Base-by-base conservation (phyloP, 495 filamentous ascomycete genomes). In the Xylaria telfairii region DNA sequence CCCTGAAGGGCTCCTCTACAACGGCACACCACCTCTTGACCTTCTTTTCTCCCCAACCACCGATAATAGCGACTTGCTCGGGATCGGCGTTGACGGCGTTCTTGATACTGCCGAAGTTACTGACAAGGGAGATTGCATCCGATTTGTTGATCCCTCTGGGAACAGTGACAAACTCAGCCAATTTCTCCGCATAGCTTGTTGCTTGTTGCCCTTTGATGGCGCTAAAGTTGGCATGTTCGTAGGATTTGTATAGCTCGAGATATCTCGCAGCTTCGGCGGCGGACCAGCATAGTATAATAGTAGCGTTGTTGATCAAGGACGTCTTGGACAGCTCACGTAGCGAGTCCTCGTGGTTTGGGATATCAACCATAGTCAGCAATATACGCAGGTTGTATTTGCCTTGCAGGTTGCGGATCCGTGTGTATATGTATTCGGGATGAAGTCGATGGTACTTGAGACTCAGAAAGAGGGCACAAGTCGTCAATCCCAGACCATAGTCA, bases 381-480 rank as follows among this genome's bases (percentile, higher is more conserved):
- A 98, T 85, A 10, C 96, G 92, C 19, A 98, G 85, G 70, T 90
- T 89, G 83, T 95, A 98, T 77, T 92, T 93, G 21, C 90, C 90
- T 28, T 90, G 90, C 10, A 99, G 83, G 42, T 87, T 87, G 56
- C 90, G 88, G 71, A 99, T 93, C 68, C 96, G 93, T 28, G 90
- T 92, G 85, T 98, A 98, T 77, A 99, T 92, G 83, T 99, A 99
- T 81, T 98, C 96, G 1, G 96, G 96, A 79, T 99, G 96, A 57
- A 98, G 83, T 13, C 96, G 93, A 80, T 99, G 96, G 80, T 99
- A 99, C 80, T 99, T 99, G 41, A 99, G 86, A 32, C 92, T 95
- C 19, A 99, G 86, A 75, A 98, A 99, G 8, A 99, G 84, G 1
- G 92, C 94, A 72, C 95, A 98, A 21, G 95, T 95, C 1, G 94